Evolutionary conservation across 2,329 filamentous ascomycete genomes (phyloP).

Genomic region (Ascochyta fabae): DNA sequence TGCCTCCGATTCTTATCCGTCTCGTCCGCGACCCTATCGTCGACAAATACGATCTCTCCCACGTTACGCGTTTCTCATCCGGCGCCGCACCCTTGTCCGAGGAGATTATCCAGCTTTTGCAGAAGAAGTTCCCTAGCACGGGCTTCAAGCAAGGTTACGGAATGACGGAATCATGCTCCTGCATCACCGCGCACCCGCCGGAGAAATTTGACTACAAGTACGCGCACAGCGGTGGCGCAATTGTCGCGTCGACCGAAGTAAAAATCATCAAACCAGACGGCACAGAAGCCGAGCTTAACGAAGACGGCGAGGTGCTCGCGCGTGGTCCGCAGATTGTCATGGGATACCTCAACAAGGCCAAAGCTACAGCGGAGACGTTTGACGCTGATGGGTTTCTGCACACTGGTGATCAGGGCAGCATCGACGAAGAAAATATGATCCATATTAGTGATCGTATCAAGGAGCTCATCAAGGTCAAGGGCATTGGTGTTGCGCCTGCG

Average conservation of each 20-base stretch:
- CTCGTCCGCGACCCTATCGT: conserved; percentile 64
- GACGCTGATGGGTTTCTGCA: conserved; percentile 60
- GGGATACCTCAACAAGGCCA: conserved; percentile 57
- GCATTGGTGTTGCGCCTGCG: conserved; percentile 66
- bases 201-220: conserved; percentile 64
- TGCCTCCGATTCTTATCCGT: conserved; percentile 66
- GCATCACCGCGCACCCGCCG: conserved; percentile 67
- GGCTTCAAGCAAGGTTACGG: conserved; percentile 72
- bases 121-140: conserved; percentile 63
- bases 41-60: conserved; percentile 62
- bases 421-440: conserved; percentile 63
- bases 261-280: conserved; percentile 66
- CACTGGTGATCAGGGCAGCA: conserved; percentile 64
- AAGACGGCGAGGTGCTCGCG: conserved; percentile 60
- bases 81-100: conserved; percentile 66
- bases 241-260: conserved; percentile 65
- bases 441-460: conserved; percentile 68
- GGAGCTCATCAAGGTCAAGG: conserved; percentile 73
- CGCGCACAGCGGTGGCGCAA: conserved; percentile 61
- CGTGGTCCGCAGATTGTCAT: conserved; percentile 58
- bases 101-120: conserved; percentile 63
- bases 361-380: conserved; percentile 54
- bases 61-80: conserved; percentile 63
- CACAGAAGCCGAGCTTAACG: conserved; percentile 58
- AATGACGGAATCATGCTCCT: conserved; percentile 71